Evolutionary conservation across 768 basidiomycete genomes (phyloP).

Genomic region (Termitomyces bulborhizus): DNA sequence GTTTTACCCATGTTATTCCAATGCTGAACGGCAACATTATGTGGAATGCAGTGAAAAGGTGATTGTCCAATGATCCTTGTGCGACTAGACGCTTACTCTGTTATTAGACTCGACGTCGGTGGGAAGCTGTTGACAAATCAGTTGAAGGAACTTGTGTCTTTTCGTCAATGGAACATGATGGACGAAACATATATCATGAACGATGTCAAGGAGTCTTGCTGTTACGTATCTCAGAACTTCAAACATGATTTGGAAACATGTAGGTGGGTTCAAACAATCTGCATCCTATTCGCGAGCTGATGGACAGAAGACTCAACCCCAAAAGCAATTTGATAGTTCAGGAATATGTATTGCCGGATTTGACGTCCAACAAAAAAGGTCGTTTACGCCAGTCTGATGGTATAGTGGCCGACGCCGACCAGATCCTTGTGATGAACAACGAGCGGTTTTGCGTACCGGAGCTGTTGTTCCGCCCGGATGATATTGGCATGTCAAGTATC

Average conservation of each 20-base stretch:
- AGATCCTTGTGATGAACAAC: slow-evolving; percentile 82
- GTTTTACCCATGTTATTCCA: slow-evolving; percentile 90
- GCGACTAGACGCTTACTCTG: slow-evolving; percentile 5
- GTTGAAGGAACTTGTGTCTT: slow-evolving; percentile 88
- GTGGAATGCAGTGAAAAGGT: slow-evolving; percentile 84
- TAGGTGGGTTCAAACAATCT: slow-evolving; percentile 48
- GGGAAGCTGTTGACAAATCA: slow-evolving; percentile 96
- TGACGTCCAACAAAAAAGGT: slow-evolving; percentile 60
- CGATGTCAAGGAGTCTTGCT: slow-evolving; percentile 85
- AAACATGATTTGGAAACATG: slow-evolving; percentile 67
- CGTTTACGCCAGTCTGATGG: slow-evolving; percentile 49
- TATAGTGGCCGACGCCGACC: slow-evolving; percentile 47
- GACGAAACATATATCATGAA: slow-evolving; percentile 94
- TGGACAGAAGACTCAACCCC: slow-evolving; percentile 38
- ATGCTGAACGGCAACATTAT: slow-evolving; percentile 68
- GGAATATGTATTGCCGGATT: slow-evolving; percentile 89
- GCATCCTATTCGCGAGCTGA: slow-evolving; percentile 10
- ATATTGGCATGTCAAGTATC: slow-evolving; percentile 59
- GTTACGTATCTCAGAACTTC: slow-evolving; percentile 77
- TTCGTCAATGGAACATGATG: slow-evolving; percentile 98
- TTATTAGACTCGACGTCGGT: slow-evolving; percentile 81
- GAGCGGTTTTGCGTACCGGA: slow-evolving; percentile 94
- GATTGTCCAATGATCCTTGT: slow-evolving; percentile 9
- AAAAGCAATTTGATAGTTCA: slow-evolving; percentile 66
- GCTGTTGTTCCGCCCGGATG: slow-evolving; percentile 82